Evolutionary conservation across 495 filamentous ascomycete species (phyloP), one percentile per base, ranked within the genome.

Genomic region (Mycothermus thermophilus): DNA sequence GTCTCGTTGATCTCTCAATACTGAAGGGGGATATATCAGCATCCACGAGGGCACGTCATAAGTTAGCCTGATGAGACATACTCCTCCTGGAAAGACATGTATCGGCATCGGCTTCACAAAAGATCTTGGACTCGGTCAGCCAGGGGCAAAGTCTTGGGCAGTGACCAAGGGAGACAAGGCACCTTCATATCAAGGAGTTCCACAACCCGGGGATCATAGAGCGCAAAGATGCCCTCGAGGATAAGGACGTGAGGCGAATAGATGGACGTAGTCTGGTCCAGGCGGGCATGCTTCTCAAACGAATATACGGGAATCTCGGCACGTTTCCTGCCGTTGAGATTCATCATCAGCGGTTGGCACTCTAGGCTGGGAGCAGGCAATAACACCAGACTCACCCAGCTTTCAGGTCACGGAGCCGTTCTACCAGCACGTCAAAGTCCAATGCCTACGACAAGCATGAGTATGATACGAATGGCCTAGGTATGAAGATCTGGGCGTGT

Each of bases 161-260:
- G n/a, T n/a, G n/a, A n/a, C n/a, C n/a, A n/a, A n/a, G n/a, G n/a
- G n/a, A n/a, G n/a, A n/a, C n/a, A n/a, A n/a, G n/a, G n/a, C 67
- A 85, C 82, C 67, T 80, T 93, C 62, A 95, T 78, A 60, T 97
- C 90, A 41, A 96, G 62, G 31, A 97, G 58, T 4, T 93, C 83
- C 32, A 90, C 63, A 9, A 97, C 75, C 38, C 87, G 70, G 16
- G 71, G 74, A 48, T 97, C 90, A 56, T 94, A 83, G 8, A 97
- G 63, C 1, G 90, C 90, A 58, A 95, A 80, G 23, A 97, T 97
- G 5, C 90, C 90, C 62, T 97, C 90, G 19, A 97, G 62, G 30
- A 97, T 87, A 15, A 97, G 60, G 23, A 97, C 90, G 60, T 92
- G 90, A 9, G 88, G 88, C 21, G 92, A 96, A 47, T 97, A 97